Evolutionary conservation across 2,329 filamentous ascomycete genomes (phyloP).

Genomic region (Dothideomycetes sp.): DNA sequence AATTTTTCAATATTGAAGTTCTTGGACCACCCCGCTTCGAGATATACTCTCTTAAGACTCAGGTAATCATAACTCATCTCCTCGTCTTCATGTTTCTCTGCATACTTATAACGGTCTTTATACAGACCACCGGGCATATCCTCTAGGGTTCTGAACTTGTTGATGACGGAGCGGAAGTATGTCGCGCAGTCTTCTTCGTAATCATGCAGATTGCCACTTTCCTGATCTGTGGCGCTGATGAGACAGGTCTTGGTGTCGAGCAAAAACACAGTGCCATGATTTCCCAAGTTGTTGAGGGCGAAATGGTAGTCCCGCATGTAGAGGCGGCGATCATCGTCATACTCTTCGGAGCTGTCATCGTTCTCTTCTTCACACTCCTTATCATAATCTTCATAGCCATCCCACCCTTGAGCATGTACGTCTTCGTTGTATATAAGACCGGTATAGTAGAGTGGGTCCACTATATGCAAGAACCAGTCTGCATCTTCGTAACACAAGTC

Average conservation of each 20-base stretch:
- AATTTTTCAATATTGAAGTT: too few species aligned
- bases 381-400: not conserved
- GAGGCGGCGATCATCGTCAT: not conserved
- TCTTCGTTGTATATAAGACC: too few species aligned
- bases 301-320: constrained; percentile 12
- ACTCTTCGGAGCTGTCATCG: constrained; percentile 5
- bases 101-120: too few species aligned
- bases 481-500: constrained; percentile 3
- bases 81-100: too few species aligned
- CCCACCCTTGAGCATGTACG: not conserved
- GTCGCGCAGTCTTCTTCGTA: constrained; percentile 1
- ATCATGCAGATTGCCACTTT: constrained; percentile 4
- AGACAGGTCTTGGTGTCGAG: constrained; percentile 8
- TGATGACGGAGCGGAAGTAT: not conserved
- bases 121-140: constrained; percentile 11
- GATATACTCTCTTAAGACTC: too few species aligned
- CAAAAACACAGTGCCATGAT: constrained; percentile 9
- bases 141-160: not conserved
- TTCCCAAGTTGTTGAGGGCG: constrained; percentile 6
- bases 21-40: too few species aligned
- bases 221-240: constrained; percentile 1
- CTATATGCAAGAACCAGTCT: too few species aligned
- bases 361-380: not conserved
- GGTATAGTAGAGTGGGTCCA: too few species aligned
- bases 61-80: too few species aligned